Conservation (phyloP, 805 yeast genomes). For the Zygoascus bituminiphila region DNA sequence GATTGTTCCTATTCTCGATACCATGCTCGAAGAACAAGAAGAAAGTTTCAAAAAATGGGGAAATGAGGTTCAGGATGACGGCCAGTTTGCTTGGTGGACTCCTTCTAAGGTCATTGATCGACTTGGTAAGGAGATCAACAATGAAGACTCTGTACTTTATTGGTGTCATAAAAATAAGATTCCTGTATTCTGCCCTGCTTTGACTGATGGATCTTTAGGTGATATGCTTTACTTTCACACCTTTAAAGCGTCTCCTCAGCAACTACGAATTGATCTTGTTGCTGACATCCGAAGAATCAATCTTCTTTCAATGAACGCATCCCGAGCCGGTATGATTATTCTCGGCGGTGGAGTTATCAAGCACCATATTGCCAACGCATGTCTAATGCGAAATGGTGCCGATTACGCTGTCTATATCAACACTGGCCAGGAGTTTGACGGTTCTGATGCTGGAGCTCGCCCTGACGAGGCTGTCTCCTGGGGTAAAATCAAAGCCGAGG, state of each 20-base stretch:
- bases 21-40: constrained; percentile 82
- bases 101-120: constrained; percentile 91
- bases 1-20: constrained; percentile 91
- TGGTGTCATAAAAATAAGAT: constrained; percentile 98
- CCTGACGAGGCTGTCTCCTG: constrained; percentile 98
- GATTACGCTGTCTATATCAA: constrained; percentile 95
- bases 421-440: constrained; percentile 98
- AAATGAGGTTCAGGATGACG: constrained; percentile 48
- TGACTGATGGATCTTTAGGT: constrained; percentile 97
- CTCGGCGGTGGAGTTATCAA: constrained; percentile 95
- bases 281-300: constrained; percentile 88
- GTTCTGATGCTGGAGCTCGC: constrained; percentile 98
- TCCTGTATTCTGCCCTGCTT: constrained; percentile 94
- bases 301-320: constrained; percentile 91
- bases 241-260: constrained; percentile 85
- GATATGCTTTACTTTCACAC: constrained; percentile 99
- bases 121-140: constrained; percentile 89
- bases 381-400: constrained; percentile 98
- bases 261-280: constrained; percentile 84
- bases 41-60: constrained; percentile 49
- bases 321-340: constrained; percentile 89
- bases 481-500: constrained; percentile 98
- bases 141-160: constrained; percentile 86
- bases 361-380: constrained; percentile 97
- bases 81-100: constrained; percentile 66